Evolutionary conservation across 495 filamentous ascomycete genomes (phyloP), one percentile per base, ranked within the genome.

Genomic region (Aspergillus baeticus): DNA sequence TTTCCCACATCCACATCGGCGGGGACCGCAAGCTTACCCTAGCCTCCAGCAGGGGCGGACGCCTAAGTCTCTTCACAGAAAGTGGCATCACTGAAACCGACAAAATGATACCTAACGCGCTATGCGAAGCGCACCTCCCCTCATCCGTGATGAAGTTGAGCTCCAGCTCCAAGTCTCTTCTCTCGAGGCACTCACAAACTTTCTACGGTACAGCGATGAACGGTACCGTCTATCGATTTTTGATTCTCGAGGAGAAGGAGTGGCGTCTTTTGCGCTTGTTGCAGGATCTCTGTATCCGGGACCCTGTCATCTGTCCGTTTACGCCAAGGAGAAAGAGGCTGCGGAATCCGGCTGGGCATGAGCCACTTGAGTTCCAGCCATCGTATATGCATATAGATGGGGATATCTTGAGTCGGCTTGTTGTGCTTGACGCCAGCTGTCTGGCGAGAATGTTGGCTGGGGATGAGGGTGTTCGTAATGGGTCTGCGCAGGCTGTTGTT

Each of bases 381-480:
- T 56, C 64, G 20, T 73, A 75, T 38, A 84, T 81, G 78, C 86
- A 89, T 22, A 71, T 92, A 7, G 81, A 92, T 58, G 87, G 88
- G 0, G 86, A 89, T 58, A 76, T 89, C 15, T 66, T 92, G 37
- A 67, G 65, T 48, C 74, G 79, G 18, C 63, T 90, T 4, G 69
- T 84, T n/a, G 64, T 66, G 51, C 68, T 68, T 42, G 73, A 70
- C 0, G 58, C 83, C 3, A 73, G 78, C 41, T 60, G 70, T 44
- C 60, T 89, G 29, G 59, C 61, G 15, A 17, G 63, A 6, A 66
- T 81, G 61, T 60, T 82, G 10, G 49, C 45, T 21, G 51, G 56
- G 26, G 63, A 63, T 20, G 54, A 67, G 23, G 44, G 59, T 23
- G 51, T 33, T 2, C 50, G 49, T 37, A 58, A 11, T 23, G 61